phyloP scores from a whole-genome alignment of 164 flowering plant genomes.

The Houttuynia cordata region DNA sequence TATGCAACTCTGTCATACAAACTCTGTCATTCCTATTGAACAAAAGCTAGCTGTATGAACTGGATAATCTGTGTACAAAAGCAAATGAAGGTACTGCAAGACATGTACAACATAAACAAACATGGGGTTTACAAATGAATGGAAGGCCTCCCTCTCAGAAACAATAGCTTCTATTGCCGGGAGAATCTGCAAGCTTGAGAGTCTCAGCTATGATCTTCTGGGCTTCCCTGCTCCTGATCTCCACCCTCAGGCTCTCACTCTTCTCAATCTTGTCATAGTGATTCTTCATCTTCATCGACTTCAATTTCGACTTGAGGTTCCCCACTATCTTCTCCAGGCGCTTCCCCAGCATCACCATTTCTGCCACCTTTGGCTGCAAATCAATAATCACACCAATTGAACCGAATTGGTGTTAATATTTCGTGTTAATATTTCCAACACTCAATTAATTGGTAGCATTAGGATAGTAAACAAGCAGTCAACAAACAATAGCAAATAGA shows the following conservation, averaged over 20 bases:
- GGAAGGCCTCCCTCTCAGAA: conserved; percentile 27
- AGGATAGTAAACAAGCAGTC: too few relatives aligned
- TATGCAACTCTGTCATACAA: too few relatives aligned
- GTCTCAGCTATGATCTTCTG: conserved; percentile 52
- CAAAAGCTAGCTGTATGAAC: too few relatives aligned
- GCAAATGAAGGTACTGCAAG: too few relatives aligned
- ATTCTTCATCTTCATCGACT: conserved; percentile 38
- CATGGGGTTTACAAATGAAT: neutral
- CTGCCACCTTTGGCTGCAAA: neutral
- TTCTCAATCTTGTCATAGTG: conserved; percentile 63
- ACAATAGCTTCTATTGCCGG: conserved; percentile 27
- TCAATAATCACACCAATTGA: too few relatives aligned
- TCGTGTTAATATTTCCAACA: too few relatives aligned
- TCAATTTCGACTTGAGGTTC: conserved; percentile 44
- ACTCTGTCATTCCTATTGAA: too few relatives aligned
- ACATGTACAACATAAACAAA: too few relatives aligned
- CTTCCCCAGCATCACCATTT: conserved; percentile 34
- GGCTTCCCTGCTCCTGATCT: conserved; percentile 65
- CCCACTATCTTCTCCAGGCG: conserved; percentile 34
- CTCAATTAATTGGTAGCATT: too few relatives aligned
- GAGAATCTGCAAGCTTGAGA: conserved; percentile 71
- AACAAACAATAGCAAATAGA: too few relatives aligned
- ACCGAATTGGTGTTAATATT: too few relatives aligned
- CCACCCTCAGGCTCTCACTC: conserved; percentile 85
- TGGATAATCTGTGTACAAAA: too few relatives aligned